Percentiles rank a stretch among this genome's conserved stretches.
phyloP scores from a whole-genome alignment of 2,329 filamentous ascomycete species.

The Aspergillus clavatus region DNA sequence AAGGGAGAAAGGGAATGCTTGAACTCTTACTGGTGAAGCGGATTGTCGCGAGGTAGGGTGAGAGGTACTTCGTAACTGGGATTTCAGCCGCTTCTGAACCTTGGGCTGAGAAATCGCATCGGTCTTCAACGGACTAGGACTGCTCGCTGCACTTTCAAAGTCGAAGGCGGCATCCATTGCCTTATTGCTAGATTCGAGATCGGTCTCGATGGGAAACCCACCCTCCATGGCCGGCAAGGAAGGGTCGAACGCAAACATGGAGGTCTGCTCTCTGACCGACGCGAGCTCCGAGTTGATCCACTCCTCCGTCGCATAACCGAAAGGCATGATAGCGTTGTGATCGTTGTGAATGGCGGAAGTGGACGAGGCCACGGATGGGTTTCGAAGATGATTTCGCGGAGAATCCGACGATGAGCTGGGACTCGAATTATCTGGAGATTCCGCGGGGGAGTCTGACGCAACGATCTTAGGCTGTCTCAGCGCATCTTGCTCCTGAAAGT shows the following conservation, averaged over 20 bases:
- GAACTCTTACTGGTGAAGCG: conserved; percentile 28
- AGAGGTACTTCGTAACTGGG: conserved; percentile 26
- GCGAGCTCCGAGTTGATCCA: conserved; percentile 36
- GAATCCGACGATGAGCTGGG: conserved; percentile 42
- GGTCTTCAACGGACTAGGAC: conserved; percentile 39
- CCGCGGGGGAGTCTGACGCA: conserved; percentile 39
- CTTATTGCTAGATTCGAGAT: conserved; percentile 43
- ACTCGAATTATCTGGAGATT: conserved; percentile 42
- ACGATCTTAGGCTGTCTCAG: conserved; percentile 31
- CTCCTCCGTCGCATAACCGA: conserved; percentile 32
- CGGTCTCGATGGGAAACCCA: conserved; percentile 29
- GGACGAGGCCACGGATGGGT: conserved; percentile 39
- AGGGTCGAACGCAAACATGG: conserved; percentile 37
- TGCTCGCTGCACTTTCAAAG: conserved; percentile 46
- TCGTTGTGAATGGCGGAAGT: conserved; percentile 38
- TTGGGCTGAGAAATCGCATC: conserved; percentile 23
- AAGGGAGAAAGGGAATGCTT: neutral
- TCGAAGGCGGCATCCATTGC: conserved; percentile 47
- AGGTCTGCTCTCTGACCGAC: conserved; percentile 33
- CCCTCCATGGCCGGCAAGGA: conserved; percentile 32
- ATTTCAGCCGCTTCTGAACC: conserved; percentile 20
- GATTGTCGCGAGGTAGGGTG: conserved; percentile 18
- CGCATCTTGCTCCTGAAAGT: conserved; percentile 29
- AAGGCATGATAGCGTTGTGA: conserved; percentile 27
- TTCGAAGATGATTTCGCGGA: conserved; percentile 37